These are phyloP conservation scores for Pisolithus albus DNA, from an alignment of 768 basidiomycete species.

Conservation along the genomic window DNA sequence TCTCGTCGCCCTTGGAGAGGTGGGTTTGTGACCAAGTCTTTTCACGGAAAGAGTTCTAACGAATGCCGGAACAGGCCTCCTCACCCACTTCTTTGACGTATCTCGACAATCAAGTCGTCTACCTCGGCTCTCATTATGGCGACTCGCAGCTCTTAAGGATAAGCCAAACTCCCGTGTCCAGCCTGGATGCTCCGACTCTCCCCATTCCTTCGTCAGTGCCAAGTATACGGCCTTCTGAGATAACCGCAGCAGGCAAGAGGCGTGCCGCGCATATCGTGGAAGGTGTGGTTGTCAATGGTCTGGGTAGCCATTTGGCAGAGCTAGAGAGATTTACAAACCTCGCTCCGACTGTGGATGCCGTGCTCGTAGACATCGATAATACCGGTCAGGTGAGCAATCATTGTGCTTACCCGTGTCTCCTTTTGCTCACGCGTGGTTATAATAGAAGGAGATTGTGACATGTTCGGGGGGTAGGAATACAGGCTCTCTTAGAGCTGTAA, in stretches of 20 bases:
- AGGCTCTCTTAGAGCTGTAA: conserved; percentile 70
- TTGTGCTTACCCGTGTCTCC: neutral
- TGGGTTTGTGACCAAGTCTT: conserved; percentile 21
- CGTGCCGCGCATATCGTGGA: conserved; percentile 19
- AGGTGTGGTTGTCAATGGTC: conserved; percentile 44
- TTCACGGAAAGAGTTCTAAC: conserved; percentile 3
- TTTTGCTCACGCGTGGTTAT: neutral
- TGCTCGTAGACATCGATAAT: conserved; percentile 64
- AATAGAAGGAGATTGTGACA: conserved; percentile 72
- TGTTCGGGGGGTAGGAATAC: conserved; percentile 77
- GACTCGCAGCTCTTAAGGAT: conserved; percentile 74
- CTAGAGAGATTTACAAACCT: conserved; percentile 67
- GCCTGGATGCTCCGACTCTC: conserved; percentile 38
- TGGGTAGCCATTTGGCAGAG: conserved; percentile 53
- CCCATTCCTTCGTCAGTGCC: conserved; percentile 45
- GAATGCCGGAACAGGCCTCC: conserved; percentile 44
- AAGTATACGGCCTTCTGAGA: conserved; percentile 32
- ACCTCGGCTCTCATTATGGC: conserved; percentile 75
- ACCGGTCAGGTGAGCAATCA: conserved; percentile 53
- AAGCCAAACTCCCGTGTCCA: conserved; percentile 36
- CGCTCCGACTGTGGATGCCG: conserved; percentile 77
- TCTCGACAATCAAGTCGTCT: conserved; percentile 62
- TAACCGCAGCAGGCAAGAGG: conserved; percentile 36
- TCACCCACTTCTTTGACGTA: conserved; percentile 67
- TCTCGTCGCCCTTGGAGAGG: conserved; percentile 68